phyloP scores from a whole-genome alignment of 2,329 filamentous ascomycete genomes.

The Trematosphaeria pertusa region DNA sequence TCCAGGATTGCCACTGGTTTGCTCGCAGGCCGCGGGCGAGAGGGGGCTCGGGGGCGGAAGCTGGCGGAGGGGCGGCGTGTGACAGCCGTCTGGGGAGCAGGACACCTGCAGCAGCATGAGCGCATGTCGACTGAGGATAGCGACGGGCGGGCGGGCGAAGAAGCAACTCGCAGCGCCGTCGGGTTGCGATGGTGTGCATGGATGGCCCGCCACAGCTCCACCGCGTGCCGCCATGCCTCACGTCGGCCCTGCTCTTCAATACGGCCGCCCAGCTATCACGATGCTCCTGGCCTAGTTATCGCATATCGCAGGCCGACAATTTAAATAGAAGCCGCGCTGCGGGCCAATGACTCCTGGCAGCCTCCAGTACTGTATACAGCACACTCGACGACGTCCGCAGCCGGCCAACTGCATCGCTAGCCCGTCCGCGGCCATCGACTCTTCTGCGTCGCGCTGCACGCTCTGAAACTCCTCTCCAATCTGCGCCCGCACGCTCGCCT shows the following conservation, averaged over 20 bases:
- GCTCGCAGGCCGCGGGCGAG: neutral
- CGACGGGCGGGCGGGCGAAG: constrained; percentile 33
- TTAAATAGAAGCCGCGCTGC: constrained; percentile 21
- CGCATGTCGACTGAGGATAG: too few species aligned
- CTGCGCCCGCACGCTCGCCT: neutral
- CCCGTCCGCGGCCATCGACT: too few species aligned
- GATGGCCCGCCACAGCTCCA: constrained; percentile 19
- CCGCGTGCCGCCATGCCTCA: constrained; percentile 4
- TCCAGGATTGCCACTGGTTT: too few species aligned
- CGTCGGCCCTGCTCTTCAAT: constrained; percentile 1
- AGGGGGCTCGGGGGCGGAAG: neutral
- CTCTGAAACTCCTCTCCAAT: constrained; percentile 6
- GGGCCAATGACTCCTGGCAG: constrained; percentile 18
- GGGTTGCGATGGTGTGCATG: constrained; percentile 20
- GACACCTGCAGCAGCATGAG: neutral
- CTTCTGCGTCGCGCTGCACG: too few species aligned
- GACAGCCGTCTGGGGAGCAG: constrained; percentile 1
- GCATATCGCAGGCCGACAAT: neutral
- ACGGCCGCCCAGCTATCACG: neutral
- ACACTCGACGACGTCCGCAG: too few species aligned
- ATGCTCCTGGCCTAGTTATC: neutral
- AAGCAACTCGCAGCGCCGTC: constrained; percentile 28
- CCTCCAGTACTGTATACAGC: too few species aligned
- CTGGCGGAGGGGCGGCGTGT: neutral
- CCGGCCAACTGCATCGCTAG: too few species aligned